Base-by-base conservation (phyloP, 2,329 filamentous ascomycete genomes). In the Paraphoma chrysanthemicola region DNA sequence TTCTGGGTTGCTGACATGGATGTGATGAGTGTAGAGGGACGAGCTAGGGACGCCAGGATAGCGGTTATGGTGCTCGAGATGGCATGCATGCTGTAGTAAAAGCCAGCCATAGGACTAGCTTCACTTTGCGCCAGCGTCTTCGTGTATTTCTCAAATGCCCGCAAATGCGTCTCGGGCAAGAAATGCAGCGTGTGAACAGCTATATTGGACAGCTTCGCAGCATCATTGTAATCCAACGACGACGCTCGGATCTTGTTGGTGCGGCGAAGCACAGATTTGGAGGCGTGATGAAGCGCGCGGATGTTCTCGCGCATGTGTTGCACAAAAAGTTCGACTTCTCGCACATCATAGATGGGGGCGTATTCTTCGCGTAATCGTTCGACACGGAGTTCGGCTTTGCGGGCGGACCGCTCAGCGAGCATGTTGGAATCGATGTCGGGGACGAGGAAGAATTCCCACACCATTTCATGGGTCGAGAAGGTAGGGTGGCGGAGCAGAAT, bases 361-460 rank as follows among this genome's bases (percentile, higher is more conserved):
- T 91, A 92, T 72, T 99, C 95, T 57, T 99, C 95, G 51, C 88
- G 86, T 33, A 99, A 89, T 53, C 89, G 93, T 71, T 99, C 95
- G 3, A 86, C 82, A 29, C 94, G 86, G 0, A 90, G 87, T 73
- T 93, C 90, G 4, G 92, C 91, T 78, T 99, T 99, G 59, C 93
- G 87, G 53, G 88, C 88, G 61, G 91, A 96, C 48, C 95, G 87
- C 74, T 96, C 90, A 51, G 91, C 90, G 84, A 98, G 94, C 86
- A 93, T 92, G 17, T 92, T 88, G 0, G 91, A 85, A 72, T 97
- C 92, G 48, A 99, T 87, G 66, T 99, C 95, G 1, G 95, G 95
- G 11, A 99, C 93, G 0, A 99, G 84, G 77, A 99, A 97, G 79
- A 99, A 99, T 69, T 99, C 95, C 96, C 95, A 99, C 2, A 99